These are phyloP conservation scores for Hebeloma cylindrosporum DNA, from an alignment of 768 basidiomycete genomes.

Conservation along the genomic window DNA sequence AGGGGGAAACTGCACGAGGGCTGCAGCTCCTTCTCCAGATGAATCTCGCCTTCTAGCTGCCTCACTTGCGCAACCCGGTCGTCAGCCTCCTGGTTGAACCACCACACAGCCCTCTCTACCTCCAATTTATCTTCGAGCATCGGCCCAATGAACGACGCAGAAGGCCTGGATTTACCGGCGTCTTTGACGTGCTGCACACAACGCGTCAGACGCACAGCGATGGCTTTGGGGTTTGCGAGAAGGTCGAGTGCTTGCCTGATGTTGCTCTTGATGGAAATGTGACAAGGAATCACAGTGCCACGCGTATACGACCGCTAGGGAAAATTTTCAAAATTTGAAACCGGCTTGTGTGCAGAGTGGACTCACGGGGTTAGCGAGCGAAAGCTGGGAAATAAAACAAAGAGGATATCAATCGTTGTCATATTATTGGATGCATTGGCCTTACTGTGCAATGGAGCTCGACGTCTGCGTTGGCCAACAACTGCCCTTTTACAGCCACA, in stretches of 20 bases:
- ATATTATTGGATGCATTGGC: not conserved
- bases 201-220: conserved; percentile 29
- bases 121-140: conserved; percentile 13
- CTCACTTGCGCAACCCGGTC: conserved; percentile 14
- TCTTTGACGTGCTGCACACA: conserved; percentile 27
- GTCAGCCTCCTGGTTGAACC: conserved; percentile 12
- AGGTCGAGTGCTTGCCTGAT: conserved; percentile 32
- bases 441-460: conserved; percentile 31
- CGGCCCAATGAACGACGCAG: not conserved
- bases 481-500: conserved; percentile 19
- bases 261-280: conserved; percentile 28
- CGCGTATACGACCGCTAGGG: conserved; percentile 36
- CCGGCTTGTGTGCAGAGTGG: not conserved
- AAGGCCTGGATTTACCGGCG: conserved; percentile 7
- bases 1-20: conserved; percentile 27
- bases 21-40: conserved; percentile 28
- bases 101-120: conserved; percentile 32
- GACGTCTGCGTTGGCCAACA: conserved; percentile 23
- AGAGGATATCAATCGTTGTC: not conserved
- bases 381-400: conserved; percentile 24
- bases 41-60: conserved; percentile 33
- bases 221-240: conserved; percentile 24
- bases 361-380: conserved; percentile 37
- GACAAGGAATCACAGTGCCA: conserved; percentile 39
- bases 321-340: not conserved